phyloP scores from a whole-genome alignment of 805 yeast genomes.

The Metschnikowia borealis region DNA sequence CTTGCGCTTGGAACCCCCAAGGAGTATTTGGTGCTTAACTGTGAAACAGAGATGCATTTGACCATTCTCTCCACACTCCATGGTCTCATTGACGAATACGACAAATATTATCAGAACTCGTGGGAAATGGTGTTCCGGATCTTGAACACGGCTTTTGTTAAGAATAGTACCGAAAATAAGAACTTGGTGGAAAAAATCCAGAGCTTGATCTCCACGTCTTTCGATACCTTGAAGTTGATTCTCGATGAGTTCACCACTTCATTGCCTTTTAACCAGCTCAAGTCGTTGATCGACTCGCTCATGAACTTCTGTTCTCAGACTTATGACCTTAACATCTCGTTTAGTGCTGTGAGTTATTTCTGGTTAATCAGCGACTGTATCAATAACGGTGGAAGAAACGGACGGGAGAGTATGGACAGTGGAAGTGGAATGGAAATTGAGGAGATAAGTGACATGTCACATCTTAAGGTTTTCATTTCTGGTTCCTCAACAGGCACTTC shows the following conservation, averaged over 20 bases:
- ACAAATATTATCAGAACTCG: slow-evolving; percentile 51
- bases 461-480: slow-evolving; percentile 9
- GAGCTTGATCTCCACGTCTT: slow-evolving; percentile 61
- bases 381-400: slow-evolving; percentile 14
- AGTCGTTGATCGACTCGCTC: slow-evolving; percentile 65
- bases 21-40: slow-evolving; percentile 46
- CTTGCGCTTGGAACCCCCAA: slow-evolving; percentile 34
- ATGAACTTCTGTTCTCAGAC: slow-evolving; percentile 67
- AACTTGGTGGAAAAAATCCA: slow-evolving; percentile 45
- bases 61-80: slow-evolving; percentile 60
- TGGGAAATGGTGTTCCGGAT: slow-evolving; percentile 75
- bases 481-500: slow-evolving; percentile 2
- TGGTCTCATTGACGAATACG: slow-evolving; percentile 74
- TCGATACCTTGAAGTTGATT: slow-evolving; percentile 76
- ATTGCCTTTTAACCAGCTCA: slow-evolving; percentile 63
- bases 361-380: slow-evolving; percentile 85
- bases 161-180: slow-evolving; percentile 17
- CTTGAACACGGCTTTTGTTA: slow-evolving; percentile 52
- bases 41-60: slow-evolving; percentile 66
- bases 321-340: slow-evolving; percentile 78
- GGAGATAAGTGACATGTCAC: neutral
- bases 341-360: slow-evolving; percentile 85
- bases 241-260: slow-evolving; percentile 79
- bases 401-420: neutral
- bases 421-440: neutral